Evolutionary conservation across 176 grass and related monocot genomes (phyloP).

Genomic region (Eleusine coracana): DNA sequence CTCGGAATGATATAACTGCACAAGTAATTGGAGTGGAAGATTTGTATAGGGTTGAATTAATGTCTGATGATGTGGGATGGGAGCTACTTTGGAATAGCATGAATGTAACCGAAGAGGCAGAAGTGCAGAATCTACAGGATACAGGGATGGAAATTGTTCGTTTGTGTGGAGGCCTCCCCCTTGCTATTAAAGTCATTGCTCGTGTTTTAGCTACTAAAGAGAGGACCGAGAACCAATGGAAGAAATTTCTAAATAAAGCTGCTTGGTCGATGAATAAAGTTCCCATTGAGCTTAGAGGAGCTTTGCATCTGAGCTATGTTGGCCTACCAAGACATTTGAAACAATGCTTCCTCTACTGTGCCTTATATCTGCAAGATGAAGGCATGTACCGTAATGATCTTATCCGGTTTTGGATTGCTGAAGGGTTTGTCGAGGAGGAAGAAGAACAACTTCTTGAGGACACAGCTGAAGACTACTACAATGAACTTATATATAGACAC

Average conservation of each 20-base stretch:
- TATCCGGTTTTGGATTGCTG: constrained; percentile 42
- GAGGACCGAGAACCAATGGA: constrained; percentile 36
- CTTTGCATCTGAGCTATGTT: constrained; percentile 53
- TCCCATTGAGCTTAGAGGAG: constrained; percentile 26
- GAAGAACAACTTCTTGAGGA: constrained; percentile 44
- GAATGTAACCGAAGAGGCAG: too few species aligned
- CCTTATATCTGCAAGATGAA: constrained; percentile 11
- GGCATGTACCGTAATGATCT: background rate
- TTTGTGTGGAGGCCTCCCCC: constrained; percentile 47
- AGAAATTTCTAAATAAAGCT: background rate
- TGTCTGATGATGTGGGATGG: too few species aligned
- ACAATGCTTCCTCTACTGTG: constrained; percentile 54
- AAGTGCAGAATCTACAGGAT: too few species aligned
- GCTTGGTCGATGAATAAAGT: constrained; percentile 34
- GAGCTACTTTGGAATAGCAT: too few species aligned
- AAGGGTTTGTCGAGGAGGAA: constrained; percentile 28
- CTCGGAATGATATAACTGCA: too few species aligned
- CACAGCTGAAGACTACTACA: constrained; percentile 43
- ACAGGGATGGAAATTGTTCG: too few species aligned
- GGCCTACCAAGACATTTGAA: constrained; percentile 34
- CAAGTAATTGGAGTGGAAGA: too few species aligned
- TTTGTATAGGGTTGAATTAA: too few species aligned
- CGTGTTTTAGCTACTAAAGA: constrained; percentile 23
- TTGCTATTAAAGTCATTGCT: constrained; percentile 43
- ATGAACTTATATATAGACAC: constrained; percentile 42